Base-by-base conservation (phyloP, 2,329 filamentous ascomycete species). In the Hymenotorrendiella dingleyae region DNA sequence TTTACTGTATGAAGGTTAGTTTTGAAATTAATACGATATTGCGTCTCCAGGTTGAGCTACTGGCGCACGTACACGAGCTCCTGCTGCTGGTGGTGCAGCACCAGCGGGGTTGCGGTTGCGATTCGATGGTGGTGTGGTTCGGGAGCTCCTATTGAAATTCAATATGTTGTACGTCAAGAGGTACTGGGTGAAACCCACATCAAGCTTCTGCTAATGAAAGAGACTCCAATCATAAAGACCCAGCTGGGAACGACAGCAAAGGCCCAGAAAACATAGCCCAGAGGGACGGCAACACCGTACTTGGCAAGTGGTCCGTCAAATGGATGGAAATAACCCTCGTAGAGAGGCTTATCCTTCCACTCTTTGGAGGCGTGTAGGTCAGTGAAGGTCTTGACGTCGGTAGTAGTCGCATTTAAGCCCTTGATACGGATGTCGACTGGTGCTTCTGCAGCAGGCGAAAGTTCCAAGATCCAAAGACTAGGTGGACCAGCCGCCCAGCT, bases 181-280 rank as follows among this genome's bases (percentile, higher is more conserved):
- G 6, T 20, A 27, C 19, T 43, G 30, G 30, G n/a, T 22, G 10
- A 14, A 35, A 72, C 83, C 75, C 69, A 88, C 86, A 90, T 88
- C 64, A 90, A 75, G 45, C 71, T 76, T 60, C 85, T 75, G 72
- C 80, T 87, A 50, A 84, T 58, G 62, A 90, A 80, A 40, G 82
- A 86, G 54, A 91, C 72, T 36, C 77, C 61, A 54, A 91, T 72
- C 86, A 91, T 90, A 59, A 88, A 80, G 42, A 78, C 66, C 86
- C 86, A 91, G 69, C 82, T 80, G 45, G 85, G 76, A 45, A 87
- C 65, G 36, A 83, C 66, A 55, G 74, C 72, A 57, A 85, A 78
- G 52, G 70, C 71, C 76, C 78, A 88, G 54, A 87, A 70, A 39
- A 74, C 53, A 60, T 86, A 89, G 44, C 74, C 86, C 32, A 83